Base-by-base conservation (phyloP, 2,329 filamentous ascomycete species). In the Curvularia eragrostidis region DNA sequence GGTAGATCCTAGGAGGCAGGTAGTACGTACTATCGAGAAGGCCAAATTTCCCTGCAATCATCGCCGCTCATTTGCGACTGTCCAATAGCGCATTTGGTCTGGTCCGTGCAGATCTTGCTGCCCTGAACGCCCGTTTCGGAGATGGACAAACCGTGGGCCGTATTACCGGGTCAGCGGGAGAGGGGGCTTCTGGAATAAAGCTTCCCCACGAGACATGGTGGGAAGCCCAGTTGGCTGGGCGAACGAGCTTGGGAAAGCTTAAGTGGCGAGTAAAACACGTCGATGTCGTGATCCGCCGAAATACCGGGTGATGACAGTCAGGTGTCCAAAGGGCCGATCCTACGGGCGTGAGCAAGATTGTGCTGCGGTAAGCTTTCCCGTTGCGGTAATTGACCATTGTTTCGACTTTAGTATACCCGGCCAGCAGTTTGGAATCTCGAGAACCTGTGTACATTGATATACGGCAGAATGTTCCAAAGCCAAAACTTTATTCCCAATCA, bases 11-110 rank as follows among this genome's bases (percentile, higher is more conserved):
- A 36, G 34, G 15, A 2, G 13, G 4, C n/a, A n/a, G n/a, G n/a
- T n/a, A 36, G 59, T 54, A 41, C 18, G 32, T 47, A 48, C 43
- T 39, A 57, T 48, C 54, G 51, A 57, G 34, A 47, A 48, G 41
- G 54, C 50, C 49, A 68, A 36, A 36, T n/a, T 63, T 69, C 67
- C 66, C 66, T 68, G 62, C 65, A 69, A 69, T 69, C 52, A 36
- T 36, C 15, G 62, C 59, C n/a, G 59, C 32, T 32, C 54, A 46
- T 60, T 52, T 36, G 19, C 39, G 12, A 42, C 44, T 36, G 15
- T 13, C 26, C 8, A 48, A 47, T 58, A 53, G 52, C 53, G 58
- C 52, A 42, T 34, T 56, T 23, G 52, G 41, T 54, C 48, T 3
- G 26, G 43, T 32, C 43, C 32, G 43, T 46, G 26, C 28, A 28